These are phyloP conservation scores for Tagetes erecta DNA, from an alignment of 129 eudicot genomes.

Conservation along the genomic window DNA sequence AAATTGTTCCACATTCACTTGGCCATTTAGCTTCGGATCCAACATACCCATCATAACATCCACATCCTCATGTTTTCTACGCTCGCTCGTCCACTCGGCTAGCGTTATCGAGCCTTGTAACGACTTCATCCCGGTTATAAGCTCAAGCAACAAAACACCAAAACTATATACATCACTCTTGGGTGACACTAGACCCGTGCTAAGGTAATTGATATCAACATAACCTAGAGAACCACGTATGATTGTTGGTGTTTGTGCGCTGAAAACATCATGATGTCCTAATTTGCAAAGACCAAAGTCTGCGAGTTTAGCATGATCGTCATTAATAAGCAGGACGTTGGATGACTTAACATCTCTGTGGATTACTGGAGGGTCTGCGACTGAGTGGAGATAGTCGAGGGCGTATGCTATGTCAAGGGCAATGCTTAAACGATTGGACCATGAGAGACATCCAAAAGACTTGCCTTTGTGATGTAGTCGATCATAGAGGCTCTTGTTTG, in stretches of 20 bases:
- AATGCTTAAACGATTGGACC: constrained; percentile 74
- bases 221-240: constrained; percentile 79
- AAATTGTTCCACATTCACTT: constrained; percentile 57
- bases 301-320: constrained; percentile 70
- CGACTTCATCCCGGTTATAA: constrained; percentile 65
- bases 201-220: constrained; percentile 62
- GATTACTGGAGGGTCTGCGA: constrained; percentile 74
- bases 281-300: constrained; percentile 80
- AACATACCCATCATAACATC: constrained; percentile 53
- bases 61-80: constrained; percentile 47
- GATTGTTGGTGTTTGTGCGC: constrained; percentile 63
- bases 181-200: constrained; percentile 66
- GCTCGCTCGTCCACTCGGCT: constrained; percentile 67
- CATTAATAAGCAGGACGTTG: constrained; percentile 58
- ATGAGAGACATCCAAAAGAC: constrained; percentile 48
- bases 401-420: constrained; percentile 75
- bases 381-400: constrained; percentile 73
- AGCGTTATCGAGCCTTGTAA: constrained; percentile 64
- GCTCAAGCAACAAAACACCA: constrained; percentile 69
- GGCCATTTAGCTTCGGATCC: constrained; percentile 60
- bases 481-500: constrained; percentile 72
- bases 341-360: constrained; percentile 80
- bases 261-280: constrained; percentile 50
- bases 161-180: constrained; percentile 81
- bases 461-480: constrained; percentile 62